Base-by-base conservation (phyloP, 176 grass and related monocot species). In the Paspalum vaginatum region DNA sequence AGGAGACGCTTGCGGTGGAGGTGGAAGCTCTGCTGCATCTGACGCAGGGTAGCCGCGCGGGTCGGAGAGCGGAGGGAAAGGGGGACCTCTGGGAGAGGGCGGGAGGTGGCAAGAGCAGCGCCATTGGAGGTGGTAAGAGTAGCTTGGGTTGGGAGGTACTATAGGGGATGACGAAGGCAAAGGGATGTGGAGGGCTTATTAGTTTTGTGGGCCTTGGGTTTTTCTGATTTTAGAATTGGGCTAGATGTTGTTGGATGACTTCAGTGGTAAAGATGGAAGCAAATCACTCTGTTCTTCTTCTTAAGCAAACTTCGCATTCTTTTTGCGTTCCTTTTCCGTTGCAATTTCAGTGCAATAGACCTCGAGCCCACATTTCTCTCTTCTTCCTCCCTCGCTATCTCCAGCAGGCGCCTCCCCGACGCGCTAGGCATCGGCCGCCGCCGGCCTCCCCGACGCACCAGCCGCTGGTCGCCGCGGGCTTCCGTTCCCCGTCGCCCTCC, bases 81-180 rank as follows among this genome's bases (percentile, higher is more conserved):
- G 56, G 77, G 15, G 82, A 48, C 48, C 71, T 71, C 3, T 63
- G 48, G 25, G 77, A 65, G 40, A 65, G 48, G 8, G 65, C 26
- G n/a, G 71, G 70, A 9, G 40, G 24, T 11, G 81, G 81, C 61
- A 68, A 51, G 44, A 84, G 68, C 75, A 88, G 61, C 37, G 86
- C 68, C 86, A 84, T 88, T 60, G 53, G 86, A 65, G 80, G 25
- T 39, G 58, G 45, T 16, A 24, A 25, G 68, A 49, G 12, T 16
- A 88, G 68, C 51, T 72, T 26, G 24, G 18, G 60, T 3, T 0
- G 11, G 9, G 9, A 25, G 55, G 54, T 24, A n/a, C n/a, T n/a
- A n/a, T n/a, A 51, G 39, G 25, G 38, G 79, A 75, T 22, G 73
- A 27, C 32, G 50, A 65, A 58, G 37, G 41, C 15, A 6, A 75